phyloP scores from a whole-genome alignment of 2,329 filamentous ascomycete species.

The Geoglossum cookeanum region DNA sequence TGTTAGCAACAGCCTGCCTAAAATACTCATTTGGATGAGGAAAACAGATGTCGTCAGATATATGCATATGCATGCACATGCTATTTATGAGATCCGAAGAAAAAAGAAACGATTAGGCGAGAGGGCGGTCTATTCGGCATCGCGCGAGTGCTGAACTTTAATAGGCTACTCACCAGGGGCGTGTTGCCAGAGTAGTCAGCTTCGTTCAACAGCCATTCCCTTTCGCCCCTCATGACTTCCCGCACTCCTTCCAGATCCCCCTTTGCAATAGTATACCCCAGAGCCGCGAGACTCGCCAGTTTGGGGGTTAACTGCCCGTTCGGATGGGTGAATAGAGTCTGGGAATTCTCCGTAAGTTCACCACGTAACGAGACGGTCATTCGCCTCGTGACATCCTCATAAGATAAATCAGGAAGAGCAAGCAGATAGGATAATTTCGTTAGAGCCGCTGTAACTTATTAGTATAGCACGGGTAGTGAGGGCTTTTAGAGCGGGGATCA shows the following conservation, averaged over 20 bases:
- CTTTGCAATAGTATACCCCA: constrained; percentile 62
- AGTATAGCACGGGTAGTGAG: not conserved
- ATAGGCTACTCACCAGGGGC: constrained; percentile 22
- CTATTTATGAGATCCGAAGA: not conserved
- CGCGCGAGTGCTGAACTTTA: not conserved
- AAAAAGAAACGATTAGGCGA: constrained; percentile 1
- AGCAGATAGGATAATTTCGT: constrained; percentile 82
- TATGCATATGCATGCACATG: not conserved
- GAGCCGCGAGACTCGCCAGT: constrained; percentile 49
- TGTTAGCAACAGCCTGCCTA: not conserved
- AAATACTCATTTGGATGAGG: not conserved
- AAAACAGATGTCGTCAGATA: not conserved
- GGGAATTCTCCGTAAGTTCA: constrained; percentile 61
- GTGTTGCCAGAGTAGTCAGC: constrained; percentile 73
- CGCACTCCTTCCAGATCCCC: constrained; percentile 46
- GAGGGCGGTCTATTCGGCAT: not conserved
- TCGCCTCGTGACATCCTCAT: constrained; percentile 43
- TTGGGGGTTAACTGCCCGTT: constrained; percentile 35
- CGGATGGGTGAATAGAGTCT: constrained; percentile 60
- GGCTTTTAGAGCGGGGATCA: not conserved
- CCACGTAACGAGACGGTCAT: constrained; percentile 65
- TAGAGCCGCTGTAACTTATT: constrained; percentile 42
- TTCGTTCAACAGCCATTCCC: constrained; percentile 49
- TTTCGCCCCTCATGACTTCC: constrained; percentile 48
- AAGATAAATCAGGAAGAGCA: constrained; percentile 43